Evolutionary conservation across 108 stramenopile genomes (phyloP), one percentile per base, ranked within the genome.

Genomic region (Hondaea fermentalgiana): DNA sequence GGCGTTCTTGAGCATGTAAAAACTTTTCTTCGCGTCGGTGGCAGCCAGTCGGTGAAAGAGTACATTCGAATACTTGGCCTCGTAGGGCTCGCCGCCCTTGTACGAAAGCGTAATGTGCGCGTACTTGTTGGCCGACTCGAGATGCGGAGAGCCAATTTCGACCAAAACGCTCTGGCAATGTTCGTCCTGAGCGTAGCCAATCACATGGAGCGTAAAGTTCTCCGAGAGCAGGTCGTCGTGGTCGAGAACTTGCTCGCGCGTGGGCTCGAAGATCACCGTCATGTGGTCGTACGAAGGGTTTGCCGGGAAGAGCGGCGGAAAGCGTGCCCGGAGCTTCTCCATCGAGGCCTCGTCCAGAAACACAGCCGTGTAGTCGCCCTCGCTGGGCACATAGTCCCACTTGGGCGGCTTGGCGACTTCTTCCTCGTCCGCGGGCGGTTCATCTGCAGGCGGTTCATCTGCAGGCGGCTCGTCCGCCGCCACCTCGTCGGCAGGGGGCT

Each of bases 21-120:
- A 83, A 16, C 49, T 53, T 45, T 47, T 53, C 51, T 83, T 83
- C 23, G 76, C 76, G 43, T 83, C 76, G 43, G 19, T 6, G 45
- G 76, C 51, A 23, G 76, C 76, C 16, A 83, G 45, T 6, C 76
- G 76, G 76, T 83, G 45, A 12, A 83, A 23, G 10, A 83, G 76
- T 45, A 53, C 51, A 45, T 83, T 83, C 19, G 49, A 53, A 45
- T 83, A 83, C 76, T 53, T 83, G 51, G 76, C 76, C 49, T 47
- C 76, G 76, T 83, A 83, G 4, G 76, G 45, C 12, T 83, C 76
- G 76, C 76, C 76, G 76, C 76, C 76, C 76, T 83, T 83, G 23
- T 53, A 47, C n/a, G 76, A 83, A 3, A 83, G 51, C 28, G 76
- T 83, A 45, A 83, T 35, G 76, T 83, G 76, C 19, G 76, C 76